Evolutionary conservation across 1,139 yeast genomes (phyloP), one percentile per base, ranked within the genome.

Genomic region (Blastobotrys proliferans): DNA sequence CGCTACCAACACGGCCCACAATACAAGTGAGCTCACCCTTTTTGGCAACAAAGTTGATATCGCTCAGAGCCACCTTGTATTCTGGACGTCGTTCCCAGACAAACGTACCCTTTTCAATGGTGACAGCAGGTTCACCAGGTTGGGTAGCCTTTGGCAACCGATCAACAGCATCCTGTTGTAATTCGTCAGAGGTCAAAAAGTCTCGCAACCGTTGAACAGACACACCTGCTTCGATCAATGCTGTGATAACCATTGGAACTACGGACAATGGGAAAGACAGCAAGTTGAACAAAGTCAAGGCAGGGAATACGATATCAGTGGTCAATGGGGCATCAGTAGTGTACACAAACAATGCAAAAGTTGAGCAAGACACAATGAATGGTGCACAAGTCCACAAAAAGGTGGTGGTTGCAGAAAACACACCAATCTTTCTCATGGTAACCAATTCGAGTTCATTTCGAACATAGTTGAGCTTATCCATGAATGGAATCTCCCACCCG

Each of bases 251-350:
- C 78, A 81, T 86, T 36, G 98, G 98, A 50, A 92, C 74, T 32
- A 87, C 84, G n/a, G 95, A 92, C 52, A 92, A 73, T 41, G 99
- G 98, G 77, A 94, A 92, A 2, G 83, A 75, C 49, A 92, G 73
- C 59, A 92, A 70, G 62, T 90, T 92, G 57, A 65, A 64, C 52
- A 92, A 72, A 1, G 97, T 76, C 52, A 92, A 73, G 1, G 97
- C 95, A 11, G 99, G 97, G 76, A 92, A 92, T 9, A 92, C 97
- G 55, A 90, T 74, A 56, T 92, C 97, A 10, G 97, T 87, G 1
- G 94, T 76, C 57, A 92, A 74, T 35, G 95, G 87, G 45, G 63
- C 71, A 46, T 77, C 75, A 53, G 81, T 79, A 35, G 79, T 69
- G 46, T 72, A 66, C 11, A 88, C 84, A 60, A 84, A 92, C 13